Conservation (phyloP, 2,329 filamentous ascomycete genomes). For the Clarireedia homoeocarpa region DNA sequence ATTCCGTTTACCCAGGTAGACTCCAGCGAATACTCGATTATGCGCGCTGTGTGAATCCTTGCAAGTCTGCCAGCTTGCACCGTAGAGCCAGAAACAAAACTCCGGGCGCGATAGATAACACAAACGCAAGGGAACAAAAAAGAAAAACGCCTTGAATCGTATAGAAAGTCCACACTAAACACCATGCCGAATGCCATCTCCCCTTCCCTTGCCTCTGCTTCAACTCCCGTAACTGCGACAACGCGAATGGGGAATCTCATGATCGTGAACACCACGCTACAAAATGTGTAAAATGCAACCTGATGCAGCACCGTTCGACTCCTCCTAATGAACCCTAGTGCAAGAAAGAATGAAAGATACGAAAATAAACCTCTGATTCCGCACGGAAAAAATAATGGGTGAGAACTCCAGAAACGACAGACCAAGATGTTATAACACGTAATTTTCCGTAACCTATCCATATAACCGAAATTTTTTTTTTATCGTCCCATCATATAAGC, state of each 20-base stretch:
- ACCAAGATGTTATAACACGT: background rate
- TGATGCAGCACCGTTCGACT: slow-evolving; percentile 23
- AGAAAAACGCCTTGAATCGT: slow-evolving; percentile 8
- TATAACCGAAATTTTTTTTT: slow-evolving; percentile 10
- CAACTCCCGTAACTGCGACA: slow-evolving; percentile 27
- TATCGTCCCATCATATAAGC: slow-evolving; percentile 32
- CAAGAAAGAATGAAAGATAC: slow-evolving; percentile 15
- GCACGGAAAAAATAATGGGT: background rate
- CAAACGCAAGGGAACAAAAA: slow-evolving; percentile 15
- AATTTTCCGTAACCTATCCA: background rate
- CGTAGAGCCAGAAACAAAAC: slow-evolving; percentile 19
- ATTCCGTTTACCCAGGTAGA: slow-evolving; percentile 18
- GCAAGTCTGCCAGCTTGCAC: slow-evolving; percentile 28
- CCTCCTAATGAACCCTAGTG: slow-evolving; percentile 22
- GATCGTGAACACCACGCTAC: slow-evolving; percentile 28
- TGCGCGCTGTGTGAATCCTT: slow-evolving; percentile 8
- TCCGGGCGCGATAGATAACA: slow-evolving; percentile 25
- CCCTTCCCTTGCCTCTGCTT: slow-evolving; percentile 21
- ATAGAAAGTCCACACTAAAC: slow-evolving; percentile 16
- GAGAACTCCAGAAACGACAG: slow-evolving; percentile 14
- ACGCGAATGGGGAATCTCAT: slow-evolving; percentile 30
- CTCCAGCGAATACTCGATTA: slow-evolving; percentile 21
- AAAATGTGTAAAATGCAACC: slow-evolving; percentile 23
- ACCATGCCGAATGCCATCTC: slow-evolving; percentile 25
- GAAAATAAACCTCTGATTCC: slow-evolving; percentile 7